A percentile compares a stretch with the other conserved stretches of the same genome.
Conservation (phyloP, 441 rosid species). For the Syzygium malaccense region DNA sequence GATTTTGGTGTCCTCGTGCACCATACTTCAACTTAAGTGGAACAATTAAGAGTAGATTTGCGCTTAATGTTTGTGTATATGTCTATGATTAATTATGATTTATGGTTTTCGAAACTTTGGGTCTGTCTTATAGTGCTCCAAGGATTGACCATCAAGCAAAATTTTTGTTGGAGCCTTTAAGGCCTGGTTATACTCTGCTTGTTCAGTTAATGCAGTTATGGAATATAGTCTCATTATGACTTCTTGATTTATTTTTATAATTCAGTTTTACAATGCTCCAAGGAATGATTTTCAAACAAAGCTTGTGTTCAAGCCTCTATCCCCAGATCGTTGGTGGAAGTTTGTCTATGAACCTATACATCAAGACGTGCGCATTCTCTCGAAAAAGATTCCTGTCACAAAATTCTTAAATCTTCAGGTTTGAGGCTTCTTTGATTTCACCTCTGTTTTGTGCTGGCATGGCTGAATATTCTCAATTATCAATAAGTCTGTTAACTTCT, state of each 20-base stretch:
- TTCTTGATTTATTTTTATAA: constrained; percentile 2
- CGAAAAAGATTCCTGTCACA: constrained; percentile 86
- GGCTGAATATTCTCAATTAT: neutral
- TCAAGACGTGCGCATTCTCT: constrained; percentile 62
- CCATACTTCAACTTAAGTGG: neutral
- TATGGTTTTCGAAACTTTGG: neutral
- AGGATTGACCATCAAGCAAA: neutral
- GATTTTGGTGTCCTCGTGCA: neutral
- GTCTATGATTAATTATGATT: neutral
- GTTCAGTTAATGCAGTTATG: neutral
- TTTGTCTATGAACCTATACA: constrained; percentile 68
- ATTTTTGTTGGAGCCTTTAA: neutral
- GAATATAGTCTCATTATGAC: neutral
- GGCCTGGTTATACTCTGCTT: neutral
- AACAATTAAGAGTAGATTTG: neutral
- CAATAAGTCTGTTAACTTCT: neutral
- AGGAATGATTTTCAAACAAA: constrained; percentile 73
- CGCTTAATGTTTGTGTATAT: neutral
- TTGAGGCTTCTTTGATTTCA: constrained; percentile 1
- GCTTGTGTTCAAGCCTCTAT: constrained; percentile 79
- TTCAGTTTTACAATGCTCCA: constrained; percentile 82
- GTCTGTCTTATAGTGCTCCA: neutral
- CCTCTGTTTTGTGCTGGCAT: neutral
- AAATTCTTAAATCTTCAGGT: constrained; percentile 88
- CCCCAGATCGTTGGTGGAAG: constrained; percentile 71